A percentile compares a stretch with the other conserved stretches of the same genome.
phyloP scores from a whole-genome alignment of 2,329 filamentous ascomycete species.

The Fusarium sp. region DNA sequence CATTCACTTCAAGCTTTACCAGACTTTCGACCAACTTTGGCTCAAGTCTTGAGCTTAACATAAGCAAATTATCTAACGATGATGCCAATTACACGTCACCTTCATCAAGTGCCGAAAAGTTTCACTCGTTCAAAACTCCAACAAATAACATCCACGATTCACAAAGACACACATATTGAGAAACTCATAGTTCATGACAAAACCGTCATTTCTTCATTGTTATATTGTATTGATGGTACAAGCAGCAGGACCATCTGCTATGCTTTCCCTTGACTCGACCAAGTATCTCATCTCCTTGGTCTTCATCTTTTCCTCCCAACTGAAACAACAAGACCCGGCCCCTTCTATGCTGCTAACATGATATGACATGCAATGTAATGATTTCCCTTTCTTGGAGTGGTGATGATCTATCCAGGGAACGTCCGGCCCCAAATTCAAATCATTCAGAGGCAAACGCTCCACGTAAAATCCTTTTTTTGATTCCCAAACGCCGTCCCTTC shows the following conservation, averaged over 20 bases:
- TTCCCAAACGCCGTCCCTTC: slow-evolving; percentile 47
- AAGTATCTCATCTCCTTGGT: slow-evolving; percentile 27
- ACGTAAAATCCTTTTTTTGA: slow-evolving; percentile 43
- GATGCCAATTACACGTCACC: slow-evolving; percentile 31
- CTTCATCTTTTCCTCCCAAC: slow-evolving; percentile 17
- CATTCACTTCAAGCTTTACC: not conserved
- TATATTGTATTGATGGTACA: slow-evolving; percentile 48
- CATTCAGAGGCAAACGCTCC: slow-evolving; percentile 43
- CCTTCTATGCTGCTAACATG: slow-evolving; percentile 47
- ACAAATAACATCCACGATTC: not conserved
- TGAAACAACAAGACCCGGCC: slow-evolving; percentile 16
- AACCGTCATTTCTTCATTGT: slow-evolving; percentile 30
- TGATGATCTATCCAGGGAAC: slow-evolving; percentile 60
- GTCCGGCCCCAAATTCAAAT: slow-evolving; percentile 42
- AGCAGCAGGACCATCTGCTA: slow-evolving; percentile 48
- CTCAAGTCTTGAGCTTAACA: not conserved
- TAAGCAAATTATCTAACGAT: slow-evolving; percentile 6
- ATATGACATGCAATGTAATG: slow-evolving; percentile 37
- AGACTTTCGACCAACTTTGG: slow-evolving; percentile 9
- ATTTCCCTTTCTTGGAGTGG: slow-evolving; percentile 57
- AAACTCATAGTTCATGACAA: slow-evolving; percentile 22
- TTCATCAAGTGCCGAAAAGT: not conserved
- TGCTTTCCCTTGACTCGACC: slow-evolving; percentile 37
- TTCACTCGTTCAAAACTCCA: not conserved
- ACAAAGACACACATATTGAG: slow-evolving; percentile 5